A percentile compares a stretch with the other conserved stretches of the same genome.
These are phyloP conservation scores for Crithidia brevicula DNA, from an alignment of 208 protist species.

Conservation along the genomic window DNA sequence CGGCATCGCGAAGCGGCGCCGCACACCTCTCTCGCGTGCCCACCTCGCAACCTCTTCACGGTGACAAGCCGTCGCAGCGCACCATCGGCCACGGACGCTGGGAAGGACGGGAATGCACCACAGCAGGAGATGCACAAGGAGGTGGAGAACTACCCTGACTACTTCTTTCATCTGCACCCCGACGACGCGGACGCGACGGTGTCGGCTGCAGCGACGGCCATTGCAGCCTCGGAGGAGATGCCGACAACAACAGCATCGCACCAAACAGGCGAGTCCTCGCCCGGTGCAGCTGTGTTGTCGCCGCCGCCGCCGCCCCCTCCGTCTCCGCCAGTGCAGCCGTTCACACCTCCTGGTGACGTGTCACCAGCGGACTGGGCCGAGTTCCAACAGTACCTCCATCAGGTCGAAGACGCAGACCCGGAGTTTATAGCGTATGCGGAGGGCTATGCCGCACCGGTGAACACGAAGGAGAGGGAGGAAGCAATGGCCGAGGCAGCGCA, in stretches of 20 bases:
- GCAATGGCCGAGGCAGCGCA: background rate
- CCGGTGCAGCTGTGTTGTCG: background rate
- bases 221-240: too few relatives aligned
- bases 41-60: background rate
- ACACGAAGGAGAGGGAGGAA: background rate
- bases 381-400: conserved; percentile 19
- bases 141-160: background rate
- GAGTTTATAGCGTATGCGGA: conserved; percentile 14
- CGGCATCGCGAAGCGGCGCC: too few relatives aligned
- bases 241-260: too few relatives aligned
- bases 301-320: conserved; percentile 10
- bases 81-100: background rate
- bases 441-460: background rate
- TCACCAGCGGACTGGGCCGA: conserved; percentile 9
- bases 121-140: background rate
- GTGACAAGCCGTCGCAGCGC: background rate
- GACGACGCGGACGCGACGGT: background rate
- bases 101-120: too few relatives aligned
- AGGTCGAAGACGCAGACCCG: conserved; percentile 12
- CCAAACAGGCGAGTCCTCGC: too few relatives aligned
- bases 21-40: background rate
- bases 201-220: background rate
- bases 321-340: background rate
- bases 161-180: conserved; percentile 2
- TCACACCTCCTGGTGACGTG: background rate